Evolutionary conservation across 768 basidiomycete species (phyloP).

Genomic region (Termitomyces sp.): DNA sequence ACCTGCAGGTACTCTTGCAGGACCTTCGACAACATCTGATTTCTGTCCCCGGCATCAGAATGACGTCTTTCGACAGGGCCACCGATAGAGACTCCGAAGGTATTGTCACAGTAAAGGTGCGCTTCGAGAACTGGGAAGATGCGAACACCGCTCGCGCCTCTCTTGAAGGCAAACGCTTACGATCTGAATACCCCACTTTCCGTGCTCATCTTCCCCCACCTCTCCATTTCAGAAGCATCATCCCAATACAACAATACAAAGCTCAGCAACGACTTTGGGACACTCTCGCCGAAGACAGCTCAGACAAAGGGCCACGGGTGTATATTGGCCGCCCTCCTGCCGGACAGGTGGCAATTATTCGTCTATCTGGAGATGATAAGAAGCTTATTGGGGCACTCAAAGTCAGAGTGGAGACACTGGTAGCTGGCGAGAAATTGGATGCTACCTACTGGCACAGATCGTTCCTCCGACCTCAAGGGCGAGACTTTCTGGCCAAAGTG

Average conservation of each 20-base stretch:
- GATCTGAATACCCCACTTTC: conserved; percentile 30
- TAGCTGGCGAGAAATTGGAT: conserved; percentile 47
- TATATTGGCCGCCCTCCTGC: conserved; percentile 22
- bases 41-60: conserved; percentile 16
- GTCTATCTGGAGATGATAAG: conserved; percentile 50
- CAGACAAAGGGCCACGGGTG: conserved; percentile 35
- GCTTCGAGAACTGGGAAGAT: conserved; percentile 49
- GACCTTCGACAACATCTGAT: conserved; percentile 25
- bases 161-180: conserved; percentile 32
- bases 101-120: conserved; percentile 35
- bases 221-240: conserved; percentile 48
- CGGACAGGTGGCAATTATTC: conserved; percentile 33
- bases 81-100: conserved; percentile 27
- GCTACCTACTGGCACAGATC: conserved; percentile 49
- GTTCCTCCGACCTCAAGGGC: conserved; percentile 29
- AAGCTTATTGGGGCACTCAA: conserved; percentile 55
- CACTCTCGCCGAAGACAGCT: conserved; percentile 34
- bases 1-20: conserved; percentile 20
- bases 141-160: conserved; percentile 38
- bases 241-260: conserved; percentile 47
- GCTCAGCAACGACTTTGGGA: conserved; percentile 54
- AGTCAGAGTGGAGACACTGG: conserved; percentile 57
- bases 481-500: conserved; percentile 35
- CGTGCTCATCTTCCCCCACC: conserved; percentile 46
- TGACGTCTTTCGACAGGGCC: conserved; percentile 27